Base-by-base conservation (phyloP, 2,329 filamentous ascomycete genomes). In the Penicillium sp. region DNA sequence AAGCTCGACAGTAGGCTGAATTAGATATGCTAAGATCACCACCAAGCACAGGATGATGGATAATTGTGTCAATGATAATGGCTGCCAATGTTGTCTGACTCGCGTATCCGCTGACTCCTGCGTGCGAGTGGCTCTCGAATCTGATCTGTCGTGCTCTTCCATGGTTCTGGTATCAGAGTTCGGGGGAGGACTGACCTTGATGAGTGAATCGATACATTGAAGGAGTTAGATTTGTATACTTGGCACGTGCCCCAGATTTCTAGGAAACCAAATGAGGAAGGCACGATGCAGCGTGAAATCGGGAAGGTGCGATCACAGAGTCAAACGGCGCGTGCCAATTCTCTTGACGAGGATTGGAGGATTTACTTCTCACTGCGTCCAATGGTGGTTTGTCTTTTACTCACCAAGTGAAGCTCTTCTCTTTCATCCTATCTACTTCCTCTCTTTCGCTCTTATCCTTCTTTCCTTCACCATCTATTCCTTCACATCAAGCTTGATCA, bases 111-210 rank as follows among this genome's bases (percentile, higher is more conserved):
- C 10, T 32, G 34, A 30, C 26, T 42, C 40, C 31, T 41, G 33
- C 13, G n/a, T 35, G 11, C 26, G 26, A 18, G 32, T 30, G 12
- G 25, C 10, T 33, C 42, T 45, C 29, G 42, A 45, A 37, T 41
- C 36, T 22, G 41, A 44, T 43, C 52, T 56, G 16, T 46, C 32
- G 30, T 40, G 32, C 35, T 52, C 45, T 52, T 22, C 6, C 22
- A 14, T 32, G 17, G 14, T n/a, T n/a, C n/a, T n/a, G n/a, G n/a
- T n/a, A n/a, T n/a, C n/a, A n/a, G n/a, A n/a, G n/a, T n/a, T n/a
- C n/a, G n/a, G n/a, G n/a, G n/a, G n/a, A n/a, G n/a, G n/a, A n/a
- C n/a, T n/a, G n/a, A n/a, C n/a, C n/a, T n/a, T n/a, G n/a, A n/a
- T n/a, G n/a, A n/a, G n/a, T n/a, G n/a, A 23, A 23, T 11, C 22